Evolutionary conservation across 768 basidiomycete species (phyloP).

Genomic region (Scleroderma citrinum): DNA sequence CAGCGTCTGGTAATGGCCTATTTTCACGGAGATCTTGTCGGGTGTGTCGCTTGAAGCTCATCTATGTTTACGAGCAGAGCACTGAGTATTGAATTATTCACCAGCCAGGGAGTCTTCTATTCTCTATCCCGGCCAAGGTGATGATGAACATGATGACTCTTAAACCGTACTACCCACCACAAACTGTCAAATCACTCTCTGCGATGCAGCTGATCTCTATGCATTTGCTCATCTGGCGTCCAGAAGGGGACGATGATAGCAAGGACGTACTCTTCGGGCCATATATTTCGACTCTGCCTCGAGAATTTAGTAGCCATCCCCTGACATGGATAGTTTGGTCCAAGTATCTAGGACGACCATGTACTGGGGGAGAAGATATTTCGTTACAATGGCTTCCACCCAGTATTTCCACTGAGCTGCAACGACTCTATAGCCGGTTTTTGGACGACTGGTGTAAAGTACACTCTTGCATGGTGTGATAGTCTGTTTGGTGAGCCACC

Average conservation of each 20-base stretch:
- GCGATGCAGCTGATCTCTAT: conserved; percentile 76
- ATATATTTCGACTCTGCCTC: conserved; percentile 75
- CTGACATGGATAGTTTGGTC: conserved; percentile 60
- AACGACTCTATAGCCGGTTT: conserved; percentile 44
- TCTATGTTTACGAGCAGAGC: background rate
- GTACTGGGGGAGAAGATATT: conserved; percentile 10
- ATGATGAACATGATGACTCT: conserved; percentile 75
- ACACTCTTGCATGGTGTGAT: conserved; percentile 47
- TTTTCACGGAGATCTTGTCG: conserved; percentile 42
- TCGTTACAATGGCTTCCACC: conserved; percentile 47
- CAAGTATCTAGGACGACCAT: conserved; percentile 9
- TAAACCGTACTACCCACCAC: conserved; percentile 46
- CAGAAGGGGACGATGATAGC: conserved; percentile 36
- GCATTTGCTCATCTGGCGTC: conserved; percentile 69
- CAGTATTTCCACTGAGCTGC: conserved; percentile 36
- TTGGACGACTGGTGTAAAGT: conserved; percentile 53
- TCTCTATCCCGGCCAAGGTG: conserved; percentile 63
- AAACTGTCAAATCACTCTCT: conserved; percentile 32
- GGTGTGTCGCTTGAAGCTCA: conserved; percentile 28
- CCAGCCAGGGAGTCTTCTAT: conserved; percentile 51
- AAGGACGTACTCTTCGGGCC: conserved; percentile 58
- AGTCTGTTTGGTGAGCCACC: background rate
- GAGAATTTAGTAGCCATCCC: conserved; percentile 71
- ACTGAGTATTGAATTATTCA: conserved; percentile 6
- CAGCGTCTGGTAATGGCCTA: conserved; percentile 68